Percentiles rank a stretch among this genome's conserved stretches.
phyloP scores from a whole-genome alignment of 2,329 filamentous ascomycete species.

The Acephala macrosclerotiorum region DNA sequence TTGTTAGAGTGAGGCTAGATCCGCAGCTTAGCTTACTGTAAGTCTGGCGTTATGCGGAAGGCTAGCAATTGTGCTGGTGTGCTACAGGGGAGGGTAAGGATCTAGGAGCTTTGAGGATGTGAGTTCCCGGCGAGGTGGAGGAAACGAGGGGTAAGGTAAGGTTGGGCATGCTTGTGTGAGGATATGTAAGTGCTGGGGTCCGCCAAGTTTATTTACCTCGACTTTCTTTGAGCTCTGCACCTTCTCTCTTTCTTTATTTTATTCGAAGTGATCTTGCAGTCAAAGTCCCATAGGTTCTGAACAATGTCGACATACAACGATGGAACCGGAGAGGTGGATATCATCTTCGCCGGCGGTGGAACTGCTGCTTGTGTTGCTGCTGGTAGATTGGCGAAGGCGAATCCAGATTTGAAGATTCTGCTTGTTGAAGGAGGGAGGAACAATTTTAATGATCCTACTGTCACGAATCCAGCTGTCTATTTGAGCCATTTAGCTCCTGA shows the following conservation, averaged over 20 bases:
- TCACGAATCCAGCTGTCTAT: conserved; percentile 60
- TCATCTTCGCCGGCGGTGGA: conserved; percentile 59
- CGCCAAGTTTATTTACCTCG: neutral
- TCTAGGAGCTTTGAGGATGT: neutral
- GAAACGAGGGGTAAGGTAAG: neutral
- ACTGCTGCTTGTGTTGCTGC: conserved; percentile 58
- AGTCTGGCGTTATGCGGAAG: neutral
- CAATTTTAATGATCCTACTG: conserved; percentile 56
- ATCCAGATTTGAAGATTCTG: conserved; percentile 56
- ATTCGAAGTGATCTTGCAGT: neutral
- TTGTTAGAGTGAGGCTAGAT: neutral
- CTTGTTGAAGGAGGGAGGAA: conserved; percentile 62
- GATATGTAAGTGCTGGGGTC: neutral
- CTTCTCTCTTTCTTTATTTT: neutral
- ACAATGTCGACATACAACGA: conserved; percentile 40
- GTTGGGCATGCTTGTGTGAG: neutral
- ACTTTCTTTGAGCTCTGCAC: neutral
- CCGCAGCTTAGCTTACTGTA: neutral
- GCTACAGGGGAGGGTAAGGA: neutral
- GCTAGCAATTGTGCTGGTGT: neutral
- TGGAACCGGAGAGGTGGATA: conserved; percentile 51
- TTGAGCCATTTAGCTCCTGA: conserved; percentile 54
- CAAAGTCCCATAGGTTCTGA: neutral
- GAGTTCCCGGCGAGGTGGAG: neutral
- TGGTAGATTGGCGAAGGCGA: conserved; percentile 56